These are phyloP conservation scores for Albugo candida DNA, from an alignment of 352 stramenopile species.

Conservation along the genomic window DNA sequence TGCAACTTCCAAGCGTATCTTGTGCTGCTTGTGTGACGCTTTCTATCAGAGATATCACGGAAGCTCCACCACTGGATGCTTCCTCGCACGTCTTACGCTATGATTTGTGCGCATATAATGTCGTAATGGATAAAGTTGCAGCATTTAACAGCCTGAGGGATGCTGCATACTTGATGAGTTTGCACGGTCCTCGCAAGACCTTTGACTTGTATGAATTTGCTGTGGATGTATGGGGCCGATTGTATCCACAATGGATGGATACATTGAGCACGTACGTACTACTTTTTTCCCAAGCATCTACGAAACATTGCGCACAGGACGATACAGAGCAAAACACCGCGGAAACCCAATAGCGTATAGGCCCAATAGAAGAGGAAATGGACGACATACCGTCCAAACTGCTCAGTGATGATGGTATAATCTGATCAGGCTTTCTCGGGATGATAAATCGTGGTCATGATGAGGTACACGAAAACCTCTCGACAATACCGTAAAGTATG, in stretches of 20 bases:
- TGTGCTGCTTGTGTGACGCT: constrained; percentile 74
- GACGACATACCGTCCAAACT: constrained; percentile 1
- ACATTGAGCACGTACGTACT: constrained; percentile 88
- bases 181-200: constrained; percentile 82
- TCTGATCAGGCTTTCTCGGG: constrained; percentile 59
- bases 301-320: neutral
- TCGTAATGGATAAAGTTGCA: constrained; percentile 84
- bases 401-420: constrained; percentile 52
- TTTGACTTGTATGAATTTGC: constrained; percentile 87
- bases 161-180: constrained; percentile 87
- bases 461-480: constrained; percentile 22
- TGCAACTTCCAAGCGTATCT: too few relatives aligned
- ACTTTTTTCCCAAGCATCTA: constrained; percentile 81
- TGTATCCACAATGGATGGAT: constrained; percentile 88
- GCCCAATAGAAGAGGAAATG: too few relatives aligned
- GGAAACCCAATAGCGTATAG: neutral
- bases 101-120: constrained; percentile 91
- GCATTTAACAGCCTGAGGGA: constrained; percentile 84
- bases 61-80: constrained; percentile 85
- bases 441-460: constrained; percentile 51
- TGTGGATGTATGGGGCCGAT: constrained; percentile 82
- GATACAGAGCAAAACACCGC: neutral
- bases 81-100: constrained; percentile 99
- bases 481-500: constrained; percentile 14
- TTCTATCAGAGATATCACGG: constrained; percentile 85